These are phyloP conservation scores for Endocarpon pusillum DNA, from an alignment of 495 filamentous ascomycete species.

Conservation along the genomic window DNA sequence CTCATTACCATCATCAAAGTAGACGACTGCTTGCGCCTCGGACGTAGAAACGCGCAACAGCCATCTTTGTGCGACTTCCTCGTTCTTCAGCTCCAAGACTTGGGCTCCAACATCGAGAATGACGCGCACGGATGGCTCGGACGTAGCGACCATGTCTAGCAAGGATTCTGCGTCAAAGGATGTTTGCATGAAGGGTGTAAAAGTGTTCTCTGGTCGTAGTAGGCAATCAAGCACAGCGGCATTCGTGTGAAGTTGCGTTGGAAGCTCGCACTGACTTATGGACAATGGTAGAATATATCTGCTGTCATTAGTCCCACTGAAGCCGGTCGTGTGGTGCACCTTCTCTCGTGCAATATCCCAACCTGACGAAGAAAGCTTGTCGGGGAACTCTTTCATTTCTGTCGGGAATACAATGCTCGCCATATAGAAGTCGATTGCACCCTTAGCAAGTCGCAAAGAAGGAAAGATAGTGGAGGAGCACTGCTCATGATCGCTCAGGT, in stretches of 20 bases:
- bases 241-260: constrained; percentile 42
- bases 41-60: constrained; percentile 12
- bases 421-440: constrained; percentile 45
- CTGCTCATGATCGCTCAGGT: constrained; percentile 34
- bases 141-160: constrained; percentile 23
- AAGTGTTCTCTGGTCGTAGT: constrained; percentile 39
- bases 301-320: constrained; percentile 60
- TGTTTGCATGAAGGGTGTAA: constrained; percentile 1
- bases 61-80: constrained; percentile 33
- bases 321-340: constrained; percentile 38
- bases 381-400: constrained; percentile 44
- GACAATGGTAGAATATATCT: constrained; percentile 36
- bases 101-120: constrained; percentile 64
- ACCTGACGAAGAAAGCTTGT: constrained; percentile 49
- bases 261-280: constrained; percentile 37
- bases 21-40: constrained; percentile 33
- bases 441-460: constrained; percentile 30
- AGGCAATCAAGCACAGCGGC: constrained; percentile 42
- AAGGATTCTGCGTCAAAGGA: constrained; percentile 26
- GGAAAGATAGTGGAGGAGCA: constrained; percentile 31
- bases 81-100: constrained; percentile 46
- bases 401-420: constrained; percentile 44
- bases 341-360: constrained; percentile 45
- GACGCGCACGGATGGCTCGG: constrained; percentile 30
- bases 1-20: constrained; percentile 30